A percentile compares a stretch with the other conserved stretches of the same genome.
phyloP scores from a whole-genome alignment of 257 asterid genomes.

The Capsicum baccatum region DNA sequence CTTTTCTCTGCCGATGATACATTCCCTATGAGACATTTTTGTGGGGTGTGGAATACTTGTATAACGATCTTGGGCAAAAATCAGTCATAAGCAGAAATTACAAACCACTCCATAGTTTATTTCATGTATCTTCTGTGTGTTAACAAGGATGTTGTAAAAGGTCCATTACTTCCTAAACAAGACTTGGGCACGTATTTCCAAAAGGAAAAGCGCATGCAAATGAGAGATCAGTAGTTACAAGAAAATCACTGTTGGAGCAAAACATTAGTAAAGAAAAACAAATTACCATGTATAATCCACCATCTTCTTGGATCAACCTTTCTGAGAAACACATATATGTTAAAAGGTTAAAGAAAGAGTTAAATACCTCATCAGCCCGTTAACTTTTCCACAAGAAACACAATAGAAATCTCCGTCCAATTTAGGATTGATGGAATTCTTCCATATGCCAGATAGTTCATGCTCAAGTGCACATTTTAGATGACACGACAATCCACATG shows the following conservation, averaged over 20 bases:
- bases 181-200: not conserved
- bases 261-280: not conserved
- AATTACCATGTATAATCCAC: not conserved
- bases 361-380: slow-evolving; percentile 71
- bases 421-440: slow-evolving; percentile 53
- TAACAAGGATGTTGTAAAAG: slow-evolving; percentile 1
- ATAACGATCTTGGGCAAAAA: not conserved
- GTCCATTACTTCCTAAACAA: slow-evolving; percentile 11
- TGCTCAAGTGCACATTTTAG: slow-evolving; percentile 75
- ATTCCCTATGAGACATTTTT: not conserved
- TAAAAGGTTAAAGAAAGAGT: slow-evolving; percentile 12
- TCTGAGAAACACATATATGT: slow-evolving; percentile 9
- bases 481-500: slow-evolving; percentile 89
- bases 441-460: slow-evolving; percentile 59
- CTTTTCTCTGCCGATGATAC: not conserved
- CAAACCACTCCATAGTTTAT: not conserved
- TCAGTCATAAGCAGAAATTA: not conserved
- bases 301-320: not conserved
- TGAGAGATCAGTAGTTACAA: not conserved
- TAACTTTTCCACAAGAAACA: slow-evolving; percentile 73
- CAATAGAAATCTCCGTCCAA: slow-evolving; percentile 78
- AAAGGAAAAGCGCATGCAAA: slow-evolving; percentile 1
- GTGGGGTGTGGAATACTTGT: not conserved
- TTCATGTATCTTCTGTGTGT: not conserved
- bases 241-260: not conserved